These are phyloP conservation scores for Pichia phayaonensis DNA, from an alignment of 805 yeast genomes.

Conservation along the genomic window DNA sequence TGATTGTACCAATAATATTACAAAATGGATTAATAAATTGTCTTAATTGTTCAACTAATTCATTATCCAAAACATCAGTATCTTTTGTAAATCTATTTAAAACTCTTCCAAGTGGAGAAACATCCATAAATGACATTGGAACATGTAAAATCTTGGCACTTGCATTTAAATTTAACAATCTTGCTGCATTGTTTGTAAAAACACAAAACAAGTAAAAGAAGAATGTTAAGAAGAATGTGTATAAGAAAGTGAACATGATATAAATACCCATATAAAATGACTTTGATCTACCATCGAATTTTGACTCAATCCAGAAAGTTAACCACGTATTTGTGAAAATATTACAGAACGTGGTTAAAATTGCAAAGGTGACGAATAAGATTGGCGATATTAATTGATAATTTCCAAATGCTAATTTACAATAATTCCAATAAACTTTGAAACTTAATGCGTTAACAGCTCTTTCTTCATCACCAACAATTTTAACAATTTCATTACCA, in stretches of 20 bases:
- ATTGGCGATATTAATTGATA: constrained; percentile 29
- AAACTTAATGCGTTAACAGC: constrained; percentile 49
- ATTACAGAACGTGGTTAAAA: constrained; percentile 40
- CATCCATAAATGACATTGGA: constrained; percentile 78
- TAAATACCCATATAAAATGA: constrained; percentile 70
- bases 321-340: constrained; percentile 70
- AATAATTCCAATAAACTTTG: constrained; percentile 42
- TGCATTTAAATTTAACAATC: constrained; percentile 42
- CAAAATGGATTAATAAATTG: constrained; percentile 47
- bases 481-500: constrained; percentile 21
- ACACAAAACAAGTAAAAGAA: constrained; percentile 42
- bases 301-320: constrained; percentile 67
- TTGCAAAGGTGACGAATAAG: constrained; percentile 18
- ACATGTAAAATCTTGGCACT: constrained; percentile 55
- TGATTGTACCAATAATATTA: constrained; percentile 53
- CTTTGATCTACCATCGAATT: constrained; percentile 38
- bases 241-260: constrained; percentile 49
- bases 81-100: constrained; percentile 84
- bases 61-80: constrained; percentile 77
- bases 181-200: constrained; percentile 47
- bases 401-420: constrained; percentile 48
- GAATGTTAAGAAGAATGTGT: constrained; percentile 35
- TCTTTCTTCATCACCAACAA: constrained; percentile 44
- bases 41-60: constrained; percentile 62
- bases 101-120: constrained; percentile 83